These are phyloP conservation scores for Corchorus capsularis DNA, from an alignment of 345 rosid species.

Conservation along the genomic window DNA sequence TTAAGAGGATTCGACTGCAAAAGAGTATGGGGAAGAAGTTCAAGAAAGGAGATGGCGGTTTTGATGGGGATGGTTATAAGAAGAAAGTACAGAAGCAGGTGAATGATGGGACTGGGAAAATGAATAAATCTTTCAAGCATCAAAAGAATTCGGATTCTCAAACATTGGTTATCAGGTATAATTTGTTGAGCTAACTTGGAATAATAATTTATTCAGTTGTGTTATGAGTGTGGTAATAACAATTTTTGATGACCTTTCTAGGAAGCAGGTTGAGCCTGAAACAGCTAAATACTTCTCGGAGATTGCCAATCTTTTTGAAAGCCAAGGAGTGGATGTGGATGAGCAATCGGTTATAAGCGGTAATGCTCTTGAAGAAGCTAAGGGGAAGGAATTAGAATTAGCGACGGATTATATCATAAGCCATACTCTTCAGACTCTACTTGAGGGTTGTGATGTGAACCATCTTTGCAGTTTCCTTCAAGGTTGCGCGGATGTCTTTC, in stretches of 20 bases:
- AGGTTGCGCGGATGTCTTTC: slow-evolving; percentile 60
- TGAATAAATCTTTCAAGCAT: slow-evolving; percentile 35
- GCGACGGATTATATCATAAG: slow-evolving; percentile 91
- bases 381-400: slow-evolving; percentile 81
- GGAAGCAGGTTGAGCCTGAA: slow-evolving; percentile 89
- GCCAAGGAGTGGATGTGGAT: slow-evolving; percentile 66
- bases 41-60: slow-evolving; percentile 48
- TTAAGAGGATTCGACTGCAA: slow-evolving; percentile 39
- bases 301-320: slow-evolving; percentile 83
- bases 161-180: slow-evolving; percentile 59
- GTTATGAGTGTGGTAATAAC: not conserved
- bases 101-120: slow-evolving; percentile 21
- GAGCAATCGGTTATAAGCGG: slow-evolving; percentile 71
- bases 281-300: slow-evolving; percentile 76
- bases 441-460: slow-evolving; percentile 83
- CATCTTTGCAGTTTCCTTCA: slow-evolving; percentile 81
- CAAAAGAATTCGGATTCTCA: slow-evolving; percentile 46
- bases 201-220: not conserved
- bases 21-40: slow-evolving; percentile 53
- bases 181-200: not conserved
- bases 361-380: slow-evolving; percentile 85
- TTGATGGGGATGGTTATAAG: slow-evolving; percentile 42
- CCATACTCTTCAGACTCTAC: slow-evolving; percentile 78
- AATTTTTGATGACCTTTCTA: slow-evolving; percentile 29
- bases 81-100: slow-evolving; percentile 35